Conservation (phyloP, 371 early-diverging fungal species). For the Mortierella sp. region DNA sequence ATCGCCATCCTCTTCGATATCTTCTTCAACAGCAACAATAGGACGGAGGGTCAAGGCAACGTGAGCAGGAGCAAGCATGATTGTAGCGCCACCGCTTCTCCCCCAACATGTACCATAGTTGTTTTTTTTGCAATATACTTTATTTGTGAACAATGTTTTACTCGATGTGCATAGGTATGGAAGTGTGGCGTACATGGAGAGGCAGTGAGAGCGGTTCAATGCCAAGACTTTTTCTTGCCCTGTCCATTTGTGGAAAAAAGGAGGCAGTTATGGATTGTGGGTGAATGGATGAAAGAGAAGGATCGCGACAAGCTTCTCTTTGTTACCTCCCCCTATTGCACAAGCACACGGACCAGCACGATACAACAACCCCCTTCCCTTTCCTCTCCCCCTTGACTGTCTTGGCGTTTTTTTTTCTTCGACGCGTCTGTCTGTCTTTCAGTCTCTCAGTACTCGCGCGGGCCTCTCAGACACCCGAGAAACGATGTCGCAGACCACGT, state of each 20-base stretch:
- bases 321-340: neutral
- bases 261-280: neutral
- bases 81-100: neutral
- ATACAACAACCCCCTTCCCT: neutral
- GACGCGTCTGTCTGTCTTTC: neutral
- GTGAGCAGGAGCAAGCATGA: neutral
- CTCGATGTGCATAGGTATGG: neutral
- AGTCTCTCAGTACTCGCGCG: too few relatives aligned
- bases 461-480: neutral
- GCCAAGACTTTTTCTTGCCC: neutral
- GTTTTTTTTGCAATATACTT: neutral
- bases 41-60: neutral
- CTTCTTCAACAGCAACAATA: neutral
- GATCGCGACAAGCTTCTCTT: neutral
- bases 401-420: neutral
- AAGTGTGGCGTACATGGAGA: neutral
- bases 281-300: neutral
- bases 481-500: slow-evolving; percentile 1
- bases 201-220: neutral
- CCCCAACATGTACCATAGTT: neutral
- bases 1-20: neutral
- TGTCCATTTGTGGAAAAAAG: neutral
- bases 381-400: neutral
- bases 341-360: neutral
- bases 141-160: neutral